Evolutionary conservation across 1,139 yeast species (phyloP).

Genomic region (Sugiyamaella castrensis): DNA sequence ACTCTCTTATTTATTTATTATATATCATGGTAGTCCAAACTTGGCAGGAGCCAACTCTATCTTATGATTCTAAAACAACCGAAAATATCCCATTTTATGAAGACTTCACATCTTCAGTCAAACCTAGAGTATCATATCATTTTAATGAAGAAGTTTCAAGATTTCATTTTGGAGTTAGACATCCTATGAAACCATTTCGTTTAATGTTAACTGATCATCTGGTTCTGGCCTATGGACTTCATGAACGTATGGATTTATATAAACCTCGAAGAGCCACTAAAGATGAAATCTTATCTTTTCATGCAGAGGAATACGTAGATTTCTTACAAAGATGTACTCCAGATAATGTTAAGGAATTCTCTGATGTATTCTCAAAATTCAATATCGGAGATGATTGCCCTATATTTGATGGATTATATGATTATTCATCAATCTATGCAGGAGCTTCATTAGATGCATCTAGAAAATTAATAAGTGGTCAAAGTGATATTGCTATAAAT

Average conservation of each 20-base stretch:
- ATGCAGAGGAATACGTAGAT: constrained; percentile 81
- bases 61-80: constrained; percentile 55
- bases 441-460: constrained; percentile 95
- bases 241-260: constrained; percentile 87
- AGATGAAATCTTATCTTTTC: constrained; percentile 76
- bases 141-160: constrained; percentile 76
- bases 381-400: constrained; percentile 98
- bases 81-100: constrained; percentile 60
- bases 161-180: constrained; percentile 87
- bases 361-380: constrained; percentile 65
- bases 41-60: constrained; percentile 36
- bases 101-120: constrained; percentile 27
- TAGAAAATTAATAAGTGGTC: constrained; percentile 74
- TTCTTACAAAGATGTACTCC: constrained; percentile 80
- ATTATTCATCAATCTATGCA: constrained; percentile 79
- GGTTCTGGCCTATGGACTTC: constrained; percentile 78
- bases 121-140: constrained; percentile 72
- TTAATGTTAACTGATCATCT: constrained; percentile 91
- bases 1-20: neutral
- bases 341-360: constrained; percentile 60
- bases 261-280: constrained; percentile 78
- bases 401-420: constrained; percentile 90
- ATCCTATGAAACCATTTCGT: constrained; percentile 98
- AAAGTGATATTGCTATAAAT: constrained; percentile 92
- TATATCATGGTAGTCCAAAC: constrained; percentile 30